Percentiles rank a stretch among this genome's conserved stretches.
phyloP scores from a whole-genome alignment of 805 yeast genomes.

The Starmerella ratchasimensis region DNA sequence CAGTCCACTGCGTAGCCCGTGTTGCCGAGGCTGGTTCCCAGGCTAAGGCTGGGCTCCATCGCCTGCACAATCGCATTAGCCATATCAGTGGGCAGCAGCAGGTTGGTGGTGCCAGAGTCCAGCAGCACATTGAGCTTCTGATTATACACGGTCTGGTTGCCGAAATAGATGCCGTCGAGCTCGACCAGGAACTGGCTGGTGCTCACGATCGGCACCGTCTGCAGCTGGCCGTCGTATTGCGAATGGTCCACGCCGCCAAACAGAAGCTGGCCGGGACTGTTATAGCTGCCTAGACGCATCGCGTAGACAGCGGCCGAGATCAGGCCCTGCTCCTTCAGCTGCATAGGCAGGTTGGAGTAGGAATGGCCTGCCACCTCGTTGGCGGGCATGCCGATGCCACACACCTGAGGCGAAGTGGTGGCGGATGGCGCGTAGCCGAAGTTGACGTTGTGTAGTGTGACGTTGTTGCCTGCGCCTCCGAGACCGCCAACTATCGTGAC shows the following conservation, averaged over 20 bases:
- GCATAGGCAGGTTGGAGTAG: constrained; percentile 25
- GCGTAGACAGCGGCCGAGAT: constrained; percentile 33
- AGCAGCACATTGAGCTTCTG: constrained; percentile 32
- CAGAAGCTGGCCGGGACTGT: constrained; percentile 27
- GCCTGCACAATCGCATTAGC: constrained; percentile 1
- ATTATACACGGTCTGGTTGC: not conserved
- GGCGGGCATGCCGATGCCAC: constrained; percentile 26
- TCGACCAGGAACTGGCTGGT: constrained; percentile 1
- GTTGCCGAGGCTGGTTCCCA: not conserved
- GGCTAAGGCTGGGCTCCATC: constrained; percentile 1
- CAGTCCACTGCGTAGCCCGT: constrained; percentile 7
- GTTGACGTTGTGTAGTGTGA: constrained; percentile 37
- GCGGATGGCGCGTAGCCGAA: constrained; percentile 62
- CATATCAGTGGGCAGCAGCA: constrained; percentile 29
- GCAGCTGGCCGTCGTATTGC: constrained; percentile 29
- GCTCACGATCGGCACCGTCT: constrained; percentile 24
- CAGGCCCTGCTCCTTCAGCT: constrained; percentile 29
- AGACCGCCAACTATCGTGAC: constrained; percentile 34
- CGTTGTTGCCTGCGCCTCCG: no score
- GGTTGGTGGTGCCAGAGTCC: constrained; percentile 39
- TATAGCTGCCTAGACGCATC: constrained; percentile 30
- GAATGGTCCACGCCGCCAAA: constrained; percentile 34
- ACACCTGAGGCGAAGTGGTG: constrained; percentile 44
- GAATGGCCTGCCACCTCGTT: constrained; percentile 29
- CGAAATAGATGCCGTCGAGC: constrained; percentile 6